A percentile compares a stretch with the other conserved stretches of the same genome.
Conservation (phyloP, 176 grass and related monocot genomes). For the Oryza officinalis region DNA sequence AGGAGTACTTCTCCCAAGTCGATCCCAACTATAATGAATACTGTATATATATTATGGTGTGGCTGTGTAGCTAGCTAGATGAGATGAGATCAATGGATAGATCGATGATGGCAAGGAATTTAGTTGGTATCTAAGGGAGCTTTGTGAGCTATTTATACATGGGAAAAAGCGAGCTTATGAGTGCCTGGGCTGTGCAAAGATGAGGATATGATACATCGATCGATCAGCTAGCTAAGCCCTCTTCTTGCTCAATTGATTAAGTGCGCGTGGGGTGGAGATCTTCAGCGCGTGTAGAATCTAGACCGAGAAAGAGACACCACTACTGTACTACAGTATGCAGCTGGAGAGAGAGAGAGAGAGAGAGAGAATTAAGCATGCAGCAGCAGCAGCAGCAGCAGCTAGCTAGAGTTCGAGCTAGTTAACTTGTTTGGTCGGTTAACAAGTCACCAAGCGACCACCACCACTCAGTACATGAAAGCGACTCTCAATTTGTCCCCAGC, state of each 20-base stretch:
- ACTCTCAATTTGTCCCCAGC: neutral
- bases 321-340: neutral
- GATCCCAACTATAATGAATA: neutral
- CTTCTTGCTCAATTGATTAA: neutral
- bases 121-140: neutral
- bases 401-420: neutral
- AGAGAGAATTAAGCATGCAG: too few species aligned
- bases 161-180: neutral
- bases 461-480: neutral
- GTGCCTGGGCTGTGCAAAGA: neutral
- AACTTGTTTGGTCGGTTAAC: slow-evolving; percentile 33
- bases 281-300: slow-evolving; percentile 21
- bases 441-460: slow-evolving; percentile 25
- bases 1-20: neutral
- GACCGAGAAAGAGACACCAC: neutral
- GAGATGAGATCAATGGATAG: too few species aligned
- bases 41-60: neutral
- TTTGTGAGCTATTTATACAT: slow-evolving; percentile 19
- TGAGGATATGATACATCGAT: neutral
- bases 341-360: too few species aligned
- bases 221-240: neutral
- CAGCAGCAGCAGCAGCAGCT: neutral
- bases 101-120: neutral
- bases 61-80: neutral
- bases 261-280: slow-evolving; percentile 26